Evolutionary conservation across 345 rosid genomes (phyloP).

Genomic region (Eucalyptus brandiana): DNA sequence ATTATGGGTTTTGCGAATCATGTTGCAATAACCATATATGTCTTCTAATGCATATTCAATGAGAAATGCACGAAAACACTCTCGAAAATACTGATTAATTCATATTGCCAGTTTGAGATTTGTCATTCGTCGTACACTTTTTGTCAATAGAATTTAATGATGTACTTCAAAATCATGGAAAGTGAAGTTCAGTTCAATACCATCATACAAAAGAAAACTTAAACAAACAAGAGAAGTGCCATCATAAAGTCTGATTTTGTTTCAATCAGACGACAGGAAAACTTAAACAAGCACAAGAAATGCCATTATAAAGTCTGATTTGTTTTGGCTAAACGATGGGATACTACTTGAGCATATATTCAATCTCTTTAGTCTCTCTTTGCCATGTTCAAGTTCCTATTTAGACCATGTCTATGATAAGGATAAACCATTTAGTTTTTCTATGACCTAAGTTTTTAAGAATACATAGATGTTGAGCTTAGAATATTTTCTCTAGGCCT

Average conservation of each 20-base stretch:
- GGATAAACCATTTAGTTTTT: background rate
- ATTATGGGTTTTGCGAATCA: no score
- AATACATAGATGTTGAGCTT: background rate
- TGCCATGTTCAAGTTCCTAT: background rate
- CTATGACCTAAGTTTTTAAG: background rate
- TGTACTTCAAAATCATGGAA: background rate
- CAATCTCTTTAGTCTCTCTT: background rate
- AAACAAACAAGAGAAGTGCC: background rate
- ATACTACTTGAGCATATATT: background rate
- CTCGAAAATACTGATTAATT: accelerated
- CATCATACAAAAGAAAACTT: background rate
- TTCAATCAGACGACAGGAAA: background rate
- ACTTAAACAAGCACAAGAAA: background rate
- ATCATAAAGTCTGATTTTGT: no score
- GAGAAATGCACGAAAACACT: background rate
- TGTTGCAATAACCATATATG: background rate
- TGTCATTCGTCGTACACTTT: background rate
- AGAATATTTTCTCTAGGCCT: background rate
- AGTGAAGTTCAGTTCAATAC: background rate
- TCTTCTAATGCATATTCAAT: background rate
- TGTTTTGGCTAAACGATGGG: background rate
- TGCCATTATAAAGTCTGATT: background rate
- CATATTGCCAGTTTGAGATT: accelerated
- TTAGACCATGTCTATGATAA: background rate
- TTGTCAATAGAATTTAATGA: background rate